These are phyloP conservation scores for Quercus parvula DNA, from an alignment of 306 rosid genomes.

Conservation along the genomic window DNA sequence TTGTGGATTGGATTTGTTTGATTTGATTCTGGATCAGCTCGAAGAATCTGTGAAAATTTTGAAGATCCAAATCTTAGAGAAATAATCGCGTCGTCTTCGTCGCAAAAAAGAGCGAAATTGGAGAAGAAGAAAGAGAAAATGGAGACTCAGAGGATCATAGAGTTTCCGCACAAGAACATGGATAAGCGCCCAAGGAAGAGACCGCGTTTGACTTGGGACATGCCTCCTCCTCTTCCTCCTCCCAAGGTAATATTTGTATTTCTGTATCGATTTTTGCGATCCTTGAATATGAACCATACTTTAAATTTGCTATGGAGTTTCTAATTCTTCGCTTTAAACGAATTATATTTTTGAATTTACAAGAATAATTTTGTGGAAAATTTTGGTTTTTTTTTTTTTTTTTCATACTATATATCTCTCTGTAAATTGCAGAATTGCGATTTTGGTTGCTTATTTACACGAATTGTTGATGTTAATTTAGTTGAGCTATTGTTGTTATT, in stretches of 20 bases:
- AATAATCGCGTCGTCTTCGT: not conserved
- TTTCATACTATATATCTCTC: too few species aligned
- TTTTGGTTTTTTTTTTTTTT: too few species aligned
- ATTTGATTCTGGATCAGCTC: not conserved
- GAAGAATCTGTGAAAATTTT: conserved; percentile 2
- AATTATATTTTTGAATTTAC: too few species aligned
- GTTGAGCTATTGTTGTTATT: not conserved
- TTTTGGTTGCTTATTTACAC: not conserved
- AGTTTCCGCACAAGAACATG: conserved; percentile 65
- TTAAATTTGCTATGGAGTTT: too few species aligned
- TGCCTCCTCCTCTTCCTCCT: conserved; percentile 59
- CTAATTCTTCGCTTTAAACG: too few species aligned
- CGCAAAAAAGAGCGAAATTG: not conserved
- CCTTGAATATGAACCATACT: too few species aligned
- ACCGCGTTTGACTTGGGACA: conserved; percentile 75
- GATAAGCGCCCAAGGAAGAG: conserved; percentile 79
- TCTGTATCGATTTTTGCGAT: not conserved
- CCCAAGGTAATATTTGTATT: conserved; percentile 40
- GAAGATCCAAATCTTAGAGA: conserved; percentile 9
- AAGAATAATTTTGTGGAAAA: too few species aligned
- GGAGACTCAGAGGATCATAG: conserved; percentile 76
- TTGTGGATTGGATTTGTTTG: not conserved
- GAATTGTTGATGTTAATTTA: not conserved
- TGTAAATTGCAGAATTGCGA: too few species aligned
- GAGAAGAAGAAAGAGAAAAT: conserved; percentile 28